A percentile compares a stretch with the other conserved stretches of the same genome.
Conservation (phyloP, 225 moss, liverwort and hornwort genomes). For the Rhytidiadelphus loreus region DNA sequence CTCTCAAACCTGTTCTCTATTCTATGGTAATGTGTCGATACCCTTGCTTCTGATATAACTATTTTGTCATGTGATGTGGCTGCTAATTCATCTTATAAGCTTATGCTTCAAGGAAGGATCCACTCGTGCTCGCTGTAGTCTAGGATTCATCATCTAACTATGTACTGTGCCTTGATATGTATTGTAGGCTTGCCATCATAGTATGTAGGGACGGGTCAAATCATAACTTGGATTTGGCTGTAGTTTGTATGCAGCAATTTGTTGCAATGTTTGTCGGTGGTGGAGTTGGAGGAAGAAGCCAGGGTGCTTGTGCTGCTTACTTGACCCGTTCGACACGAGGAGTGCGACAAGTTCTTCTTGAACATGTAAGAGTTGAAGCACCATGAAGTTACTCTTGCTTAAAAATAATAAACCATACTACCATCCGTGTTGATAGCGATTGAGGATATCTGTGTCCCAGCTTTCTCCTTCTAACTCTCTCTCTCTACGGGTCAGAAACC, state of each 20-base stretch:
- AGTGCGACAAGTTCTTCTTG: constrained; percentile 66
- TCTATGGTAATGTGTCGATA: constrained; percentile 44
- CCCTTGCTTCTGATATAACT: background rate
- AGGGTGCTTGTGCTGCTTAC: constrained; percentile 64
- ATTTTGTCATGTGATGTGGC: background rate
- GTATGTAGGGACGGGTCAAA: background rate
- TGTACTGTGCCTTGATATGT: background rate
- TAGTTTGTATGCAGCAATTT: constrained; percentile 90
- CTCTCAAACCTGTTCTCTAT: constrained; percentile 53
- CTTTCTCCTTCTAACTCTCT: background rate
- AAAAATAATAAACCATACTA: background rate
- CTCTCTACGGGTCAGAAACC: background rate
- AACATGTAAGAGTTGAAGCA: constrained; percentile 48
- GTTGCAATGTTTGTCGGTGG: constrained; percentile 93
- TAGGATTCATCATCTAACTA: background rate
- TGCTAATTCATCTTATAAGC: background rate
- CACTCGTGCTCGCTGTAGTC: background rate
- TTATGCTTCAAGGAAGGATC: background rate
- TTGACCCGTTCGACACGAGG: constrained; percentile 86
- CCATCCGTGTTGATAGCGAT: background rate
- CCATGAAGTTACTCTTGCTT: background rate
- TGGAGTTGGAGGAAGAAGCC: constrained; percentile 45
- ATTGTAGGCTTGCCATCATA: background rate
- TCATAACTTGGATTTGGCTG: constrained; percentile 10
- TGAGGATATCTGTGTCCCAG: background rate